Base-by-base conservation (phyloP, 1,139 yeast genomes). In the Zygotorulaspora mrakii region DNA sequence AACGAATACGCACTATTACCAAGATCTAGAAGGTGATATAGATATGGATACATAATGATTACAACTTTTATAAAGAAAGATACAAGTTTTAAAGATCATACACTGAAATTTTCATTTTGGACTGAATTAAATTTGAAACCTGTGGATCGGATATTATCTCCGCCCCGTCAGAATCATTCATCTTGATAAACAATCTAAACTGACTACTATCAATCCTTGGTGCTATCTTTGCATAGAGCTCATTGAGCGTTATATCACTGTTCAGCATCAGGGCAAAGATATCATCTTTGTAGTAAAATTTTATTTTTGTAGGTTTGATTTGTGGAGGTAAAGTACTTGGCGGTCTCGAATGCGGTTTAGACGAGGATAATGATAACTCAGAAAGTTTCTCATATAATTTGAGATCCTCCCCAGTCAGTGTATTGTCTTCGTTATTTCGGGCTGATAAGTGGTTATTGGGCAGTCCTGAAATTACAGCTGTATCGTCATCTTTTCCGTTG, bases 221-320 rank as follows among this genome's bases (percentile, higher is more conserved):
- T 38, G 74, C 69, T 39, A 89, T 75, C 55, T 82, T 77, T 22
- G 70, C 67, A 54, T 77, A 76, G 46, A 91, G 67, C 39, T 82
- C 88, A 25, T 64, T 68, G 42, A 83, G 70, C 3, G 79, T 67
- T 35, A 82, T 76, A 48, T 72, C 74, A 4, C 74, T 65, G 9
- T 89, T 84, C 34, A 91, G 76, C 43, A 86, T 70, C 42, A 91
- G 71, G 6, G 95, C 97, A 69, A 91, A 87, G 18, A 89, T 82
- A 61, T 89, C 97, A 54, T 88, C 96, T 45, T 81, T 81, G 57
- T 79, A 85, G 62, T 84, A 89, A 51, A 91, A 88, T 64, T 91
- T 91, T 34, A 78, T 82, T 68, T 80, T 91, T 50, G 68, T 51
- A 2, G 63, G 57, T 41, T 59, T 60, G 12, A 48, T 20, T 7